Conservation (phyloP, 1,139 yeast genomes). For the Zygoascus sp. region DNA sequence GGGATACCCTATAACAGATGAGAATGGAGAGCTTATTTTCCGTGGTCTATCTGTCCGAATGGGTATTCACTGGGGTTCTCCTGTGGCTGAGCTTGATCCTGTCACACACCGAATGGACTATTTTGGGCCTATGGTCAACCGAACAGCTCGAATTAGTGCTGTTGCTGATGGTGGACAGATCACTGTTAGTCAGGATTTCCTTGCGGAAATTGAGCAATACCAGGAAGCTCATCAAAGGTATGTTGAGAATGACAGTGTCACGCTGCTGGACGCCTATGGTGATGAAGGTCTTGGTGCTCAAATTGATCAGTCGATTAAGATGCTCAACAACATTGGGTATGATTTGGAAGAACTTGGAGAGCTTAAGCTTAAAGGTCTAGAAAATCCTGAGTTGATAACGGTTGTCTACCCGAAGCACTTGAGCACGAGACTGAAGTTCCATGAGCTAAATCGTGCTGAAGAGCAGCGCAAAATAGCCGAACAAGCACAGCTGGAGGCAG, state of each 20-base stretch:
- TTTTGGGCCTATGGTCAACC: slow-evolving; percentile 96
- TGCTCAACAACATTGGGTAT: slow-evolving; percentile 67
- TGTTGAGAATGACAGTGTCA: slow-evolving; percentile 32
- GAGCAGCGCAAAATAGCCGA: slow-evolving; percentile 13
- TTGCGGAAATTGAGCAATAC: slow-evolving; percentile 63
- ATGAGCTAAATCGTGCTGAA: slow-evolving; percentile 32
- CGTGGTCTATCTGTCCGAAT: slow-evolving; percentile 91
- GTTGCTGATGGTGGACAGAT: slow-evolving; percentile 99
- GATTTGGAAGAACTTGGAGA: slow-evolving; percentile 74
- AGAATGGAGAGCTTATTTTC: slow-evolving; percentile 56
- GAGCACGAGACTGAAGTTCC: slow-evolving; percentile 50
- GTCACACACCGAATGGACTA: slow-evolving; percentile 97
- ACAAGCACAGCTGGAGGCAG: slow-evolving; percentile 3
- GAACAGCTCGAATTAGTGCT: slow-evolving; percentile 89
- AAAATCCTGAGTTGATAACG: slow-evolving; percentile 85
- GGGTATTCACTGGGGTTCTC: slow-evolving; percentile 98
- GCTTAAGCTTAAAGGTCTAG: slow-evolving; percentile 85
- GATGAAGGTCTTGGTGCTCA: slow-evolving; percentile 54
- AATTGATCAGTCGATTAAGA: slow-evolving; percentile 61
- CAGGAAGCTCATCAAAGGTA: slow-evolving; percentile 50
- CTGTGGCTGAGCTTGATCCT: slow-evolving; percentile 92
- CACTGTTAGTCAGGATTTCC: slow-evolving; percentile 75
- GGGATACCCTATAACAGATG: slow-evolving; percentile 79
- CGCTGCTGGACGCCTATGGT: slow-evolving; percentile 58
- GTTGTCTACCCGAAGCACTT: slow-evolving; percentile 69